Percentiles rank a stretch among this genome's conserved stretches.
Evolutionary conservation across 345 rosid species (phyloP).

Genomic region (Eucalyptus cloeziana): DNA sequence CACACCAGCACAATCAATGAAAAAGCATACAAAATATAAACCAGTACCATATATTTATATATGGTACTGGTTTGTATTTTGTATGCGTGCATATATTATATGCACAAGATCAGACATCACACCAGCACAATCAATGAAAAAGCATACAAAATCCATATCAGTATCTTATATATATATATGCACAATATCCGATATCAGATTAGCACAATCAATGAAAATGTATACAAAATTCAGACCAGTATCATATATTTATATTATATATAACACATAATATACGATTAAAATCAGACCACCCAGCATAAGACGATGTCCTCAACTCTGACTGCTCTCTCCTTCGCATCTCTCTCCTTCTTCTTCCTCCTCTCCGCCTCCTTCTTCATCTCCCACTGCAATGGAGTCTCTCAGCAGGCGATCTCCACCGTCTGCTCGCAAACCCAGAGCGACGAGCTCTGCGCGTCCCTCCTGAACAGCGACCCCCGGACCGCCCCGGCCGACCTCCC

Average conservation of each 20-base stretch:
- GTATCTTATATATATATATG: background rate
- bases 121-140: background rate
- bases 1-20: background rate
- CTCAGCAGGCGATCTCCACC: background rate
- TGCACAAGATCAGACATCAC: too few species aligned
- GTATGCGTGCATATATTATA: too few species aligned
- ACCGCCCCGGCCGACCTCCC: slow-evolving; percentile 5
- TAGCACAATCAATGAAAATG: too few species aligned
- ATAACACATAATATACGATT: background rate
- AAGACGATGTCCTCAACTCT: background rate
- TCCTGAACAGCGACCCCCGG: background rate
- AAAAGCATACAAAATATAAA: background rate
- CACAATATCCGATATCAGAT: too few species aligned
- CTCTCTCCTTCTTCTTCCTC: background rate
- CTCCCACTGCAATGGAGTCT: background rate
- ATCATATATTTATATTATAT: background rate
- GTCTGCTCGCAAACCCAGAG: slow-evolving; percentile 7
- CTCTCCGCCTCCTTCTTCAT: background rate
- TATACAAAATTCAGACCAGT: background rate
- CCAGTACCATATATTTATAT: too few species aligned
- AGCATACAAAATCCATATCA: background rate
- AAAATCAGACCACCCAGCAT: background rate
- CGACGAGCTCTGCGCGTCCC: slow-evolving; percentile 1
- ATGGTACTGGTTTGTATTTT: too few species aligned
- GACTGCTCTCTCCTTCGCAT: background rate